Percentiles rank a stretch among this genome's conserved stretches.
Evolutionary conservation across 371 early-diverging fungal genomes (phyloP).

Genomic region (Entomophthora muscae): DNA sequence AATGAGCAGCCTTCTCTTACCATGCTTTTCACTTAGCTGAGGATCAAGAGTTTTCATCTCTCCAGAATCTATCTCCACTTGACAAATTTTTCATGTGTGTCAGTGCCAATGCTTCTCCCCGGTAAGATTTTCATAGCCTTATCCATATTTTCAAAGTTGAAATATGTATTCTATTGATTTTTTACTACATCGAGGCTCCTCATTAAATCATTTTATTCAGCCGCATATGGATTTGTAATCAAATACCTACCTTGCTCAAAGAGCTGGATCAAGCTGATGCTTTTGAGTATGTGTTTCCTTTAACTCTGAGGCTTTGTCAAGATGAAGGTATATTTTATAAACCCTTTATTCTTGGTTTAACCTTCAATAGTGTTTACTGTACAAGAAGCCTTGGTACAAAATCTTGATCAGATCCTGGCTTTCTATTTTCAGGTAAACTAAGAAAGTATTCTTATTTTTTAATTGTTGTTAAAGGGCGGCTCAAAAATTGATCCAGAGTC

Average conservation of each 20-base stretch:
- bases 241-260: not conserved
- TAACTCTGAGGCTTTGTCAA: not conserved
- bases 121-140: not conserved
- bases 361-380: not conserved
- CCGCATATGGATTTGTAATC: not conserved
- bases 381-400: not conserved
- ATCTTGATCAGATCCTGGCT: not conserved
- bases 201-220: not conserved
- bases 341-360: not conserved
- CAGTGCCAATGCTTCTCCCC: not conserved
- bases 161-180: not conserved
- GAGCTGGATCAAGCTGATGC: not conserved
- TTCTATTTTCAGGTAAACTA: not conserved
- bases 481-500: not conserved
- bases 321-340: not conserved
- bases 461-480: not conserved
- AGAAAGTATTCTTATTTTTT: not conserved
- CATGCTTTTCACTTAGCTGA: not conserved
- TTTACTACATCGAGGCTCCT: not conserved
- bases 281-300: not conserved
- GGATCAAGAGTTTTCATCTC: not conserved
- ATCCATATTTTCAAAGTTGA: not conserved
- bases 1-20: not conserved
- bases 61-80: not conserved
- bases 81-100: not conserved